Evolutionary conservation across 2,329 filamentous ascomycete species (phyloP), one percentile per base, ranked within the genome.

Genomic region (Neurospora sp.): DNA sequence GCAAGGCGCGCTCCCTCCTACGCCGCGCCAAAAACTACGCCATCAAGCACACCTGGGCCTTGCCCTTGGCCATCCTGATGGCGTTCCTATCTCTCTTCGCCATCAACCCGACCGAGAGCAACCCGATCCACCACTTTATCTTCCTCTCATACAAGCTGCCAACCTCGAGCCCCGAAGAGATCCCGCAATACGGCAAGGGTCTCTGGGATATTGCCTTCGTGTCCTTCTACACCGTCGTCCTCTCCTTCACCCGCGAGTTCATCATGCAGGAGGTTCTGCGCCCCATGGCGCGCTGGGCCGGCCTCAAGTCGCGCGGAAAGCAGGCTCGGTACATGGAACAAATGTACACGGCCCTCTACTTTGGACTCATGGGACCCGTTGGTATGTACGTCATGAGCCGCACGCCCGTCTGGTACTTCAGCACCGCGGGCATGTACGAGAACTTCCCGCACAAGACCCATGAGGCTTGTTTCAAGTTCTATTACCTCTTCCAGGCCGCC

Each of bases 351-450:
- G 94, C 93, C 36, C 83, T 97, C 69, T 97, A 98, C 85, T 97
- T 97, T 80, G 88, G 81, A 65, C 79, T 96, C 70, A 89, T 96
- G 70, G 93, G 93, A 1, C 93, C 93, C 1, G 90, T 89, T 69
- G 94, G 94, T 69, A 80, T 97, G 76, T 97, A 91, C 78, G 92
- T 97, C 78, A 97, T 98, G 94, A 91, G 87, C 77, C 86, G 87
- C 72, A 95, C 92, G n/a, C 90, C 93, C 8, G 89, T 97, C 57
- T 97, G 93, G 95, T 97, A 97, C 81, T 97, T 97, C 86, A 94
- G 96, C 82, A 96, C 92, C 1, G 84, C 83, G 37, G 92, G 89
- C 79, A 97, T 97, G 92, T 97, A 96, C 81, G 92, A 95, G 80
- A 85, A 84, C 19, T 97, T 93, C 80, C 94, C 94, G 5, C 94